Conservation (phyloP, 768 basidiomycete genomes). For the Cyathus striatus region DNA sequence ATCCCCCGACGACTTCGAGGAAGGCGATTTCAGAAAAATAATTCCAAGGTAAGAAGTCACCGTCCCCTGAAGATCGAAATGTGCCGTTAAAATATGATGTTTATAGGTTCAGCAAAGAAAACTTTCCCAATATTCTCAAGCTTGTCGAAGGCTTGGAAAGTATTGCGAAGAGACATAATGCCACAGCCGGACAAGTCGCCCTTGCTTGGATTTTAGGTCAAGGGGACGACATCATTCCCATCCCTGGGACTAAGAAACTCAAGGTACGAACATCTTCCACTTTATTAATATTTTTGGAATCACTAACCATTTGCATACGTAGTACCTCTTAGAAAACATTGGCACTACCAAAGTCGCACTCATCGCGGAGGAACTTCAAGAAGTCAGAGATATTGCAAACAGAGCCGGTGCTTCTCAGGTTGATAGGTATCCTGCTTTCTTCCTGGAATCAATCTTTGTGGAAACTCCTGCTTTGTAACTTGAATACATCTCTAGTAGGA, state of each 20-base stretch:
- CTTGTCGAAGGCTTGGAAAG: conserved; percentile 27
- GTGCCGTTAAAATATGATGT: background rate
- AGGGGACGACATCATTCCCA: conserved; percentile 36
- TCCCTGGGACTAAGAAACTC: conserved; percentile 37
- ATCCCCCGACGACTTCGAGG: conserved; percentile 35
- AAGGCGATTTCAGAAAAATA: conserved; percentile 26
- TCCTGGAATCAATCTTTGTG: too few relatives aligned
- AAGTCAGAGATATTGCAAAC: too few relatives aligned
- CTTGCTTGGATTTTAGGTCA: conserved; percentile 45
- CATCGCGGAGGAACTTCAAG: too few relatives aligned
- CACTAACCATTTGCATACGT: too few relatives aligned
- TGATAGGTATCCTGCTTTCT: too few relatives aligned
- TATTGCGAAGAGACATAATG: conserved; percentile 27
- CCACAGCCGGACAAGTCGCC: conserved; percentile 35
- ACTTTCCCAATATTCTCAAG: conserved; percentile 36
- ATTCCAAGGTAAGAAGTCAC: conserved; percentile 23
- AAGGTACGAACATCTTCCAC: conserved; percentile 13
- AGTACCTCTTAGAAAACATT: background rate
- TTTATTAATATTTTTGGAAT: background rate
- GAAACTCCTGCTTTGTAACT: too few relatives aligned
- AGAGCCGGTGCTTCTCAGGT: too few relatives aligned
- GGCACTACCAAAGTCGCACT: too few relatives aligned
- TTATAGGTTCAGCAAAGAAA: conserved; percentile 28
- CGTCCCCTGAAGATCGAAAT: background rate
- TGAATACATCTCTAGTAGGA: too few relatives aligned